A percentile compares a stretch with the other conserved stretches of the same genome.
These are phyloP conservation scores for Picea sitchensis DNA, from an alignment of 75 land plant genomes.

Conservation along the genomic window DNA sequence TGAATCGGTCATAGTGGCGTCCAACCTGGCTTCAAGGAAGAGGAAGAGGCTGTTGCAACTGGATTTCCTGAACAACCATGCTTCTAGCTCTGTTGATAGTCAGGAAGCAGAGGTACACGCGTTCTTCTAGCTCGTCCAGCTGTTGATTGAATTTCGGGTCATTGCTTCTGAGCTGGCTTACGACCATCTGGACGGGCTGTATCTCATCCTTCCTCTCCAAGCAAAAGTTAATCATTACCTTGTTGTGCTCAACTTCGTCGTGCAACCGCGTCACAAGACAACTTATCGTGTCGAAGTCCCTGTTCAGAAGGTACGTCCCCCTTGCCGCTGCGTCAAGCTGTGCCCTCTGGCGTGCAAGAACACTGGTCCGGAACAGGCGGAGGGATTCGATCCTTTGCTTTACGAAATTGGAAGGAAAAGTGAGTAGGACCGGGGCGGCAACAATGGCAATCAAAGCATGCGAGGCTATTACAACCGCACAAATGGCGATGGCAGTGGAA, in stretches of 20 bases:
- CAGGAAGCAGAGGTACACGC: slow-evolving; percentile 50
- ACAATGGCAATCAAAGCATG: slow-evolving; percentile 38
- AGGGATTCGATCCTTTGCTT: neutral
- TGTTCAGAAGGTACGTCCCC: slow-evolving; percentile 46
- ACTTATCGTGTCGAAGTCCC: slow-evolving; percentile 61
- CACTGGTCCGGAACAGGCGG: neutral
- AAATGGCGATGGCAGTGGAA: slow-evolving; percentile 12
- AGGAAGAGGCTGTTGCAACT: neutral
- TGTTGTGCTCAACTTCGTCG: slow-evolving; percentile 55
- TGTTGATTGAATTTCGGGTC: slow-evolving; percentile 33
- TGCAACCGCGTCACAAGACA: slow-evolving; percentile 37
- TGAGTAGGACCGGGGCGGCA: slow-evolving; percentile 18
- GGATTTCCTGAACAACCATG: slow-evolving; percentile 41
- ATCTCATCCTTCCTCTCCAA: slow-evolving; percentile 20
- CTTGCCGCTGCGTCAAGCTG: slow-evolving; percentile 54
- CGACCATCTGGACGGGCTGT: slow-evolving; percentile 28
- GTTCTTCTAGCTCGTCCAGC: slow-evolving; percentile 57
- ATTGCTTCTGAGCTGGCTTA: slow-evolving; percentile 33
- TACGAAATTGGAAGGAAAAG: neutral
- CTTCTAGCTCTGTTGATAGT: slow-evolving; percentile 52
- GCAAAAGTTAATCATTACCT: slow-evolving; percentile 31
- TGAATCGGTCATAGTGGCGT: too few relatives aligned
- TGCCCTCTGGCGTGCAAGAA: slow-evolving; percentile 12
- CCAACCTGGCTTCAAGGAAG: too few relatives aligned
- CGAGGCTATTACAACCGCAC: slow-evolving; percentile 21